Conservation (phyloP, 2,329 filamentous ascomycete genomes). For the Aspergillus novofumigatus region DNA sequence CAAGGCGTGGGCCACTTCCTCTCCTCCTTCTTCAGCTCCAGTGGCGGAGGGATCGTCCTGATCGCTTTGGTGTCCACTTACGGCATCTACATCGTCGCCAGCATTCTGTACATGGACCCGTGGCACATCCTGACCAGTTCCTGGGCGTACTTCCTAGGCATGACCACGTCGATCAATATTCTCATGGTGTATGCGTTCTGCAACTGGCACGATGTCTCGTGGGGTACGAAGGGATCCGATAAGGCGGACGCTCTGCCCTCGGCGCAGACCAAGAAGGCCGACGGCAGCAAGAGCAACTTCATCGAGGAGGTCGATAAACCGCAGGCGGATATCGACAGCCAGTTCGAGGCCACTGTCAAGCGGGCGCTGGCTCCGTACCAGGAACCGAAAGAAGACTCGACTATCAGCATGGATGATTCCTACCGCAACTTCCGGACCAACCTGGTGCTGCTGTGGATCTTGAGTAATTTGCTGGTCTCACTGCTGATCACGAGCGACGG, state of each 20-base stretch:
- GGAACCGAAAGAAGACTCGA: constrained; percentile 69
- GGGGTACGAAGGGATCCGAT: constrained; percentile 99
- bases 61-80: constrained; percentile 91
- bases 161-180: constrained; percentile 98
- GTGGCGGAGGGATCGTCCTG: constrained; percentile 83
- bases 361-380: constrained; percentile 83
- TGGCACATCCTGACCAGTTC: constrained; percentile 99
- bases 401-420: constrained; percentile 89
- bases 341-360: constrained; percentile 94
- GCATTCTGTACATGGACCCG: constrained; percentile 94
- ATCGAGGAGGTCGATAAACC: constrained; percentile 96
- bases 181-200: constrained; percentile 99
- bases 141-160: constrained; percentile 84
- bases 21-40: constrained; percentile 74
- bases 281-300: constrained; percentile 78
- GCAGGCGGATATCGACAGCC: constrained; percentile 95
- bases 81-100: constrained; percentile 93
- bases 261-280: constrained; percentile 73
- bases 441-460: constrained; percentile 88
- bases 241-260: constrained; percentile 91
- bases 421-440: constrained; percentile 99
- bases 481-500: constrained; percentile 86
- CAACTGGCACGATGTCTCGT: constrained; percentile 99
- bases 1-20: constrained; percentile 65
- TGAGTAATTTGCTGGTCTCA: constrained; percentile 82